Evolutionary conservation across 257 asterid genomes (phyloP), one percentile per base, ranked within the genome.

Genomic region (Solanum sitiens): DNA sequence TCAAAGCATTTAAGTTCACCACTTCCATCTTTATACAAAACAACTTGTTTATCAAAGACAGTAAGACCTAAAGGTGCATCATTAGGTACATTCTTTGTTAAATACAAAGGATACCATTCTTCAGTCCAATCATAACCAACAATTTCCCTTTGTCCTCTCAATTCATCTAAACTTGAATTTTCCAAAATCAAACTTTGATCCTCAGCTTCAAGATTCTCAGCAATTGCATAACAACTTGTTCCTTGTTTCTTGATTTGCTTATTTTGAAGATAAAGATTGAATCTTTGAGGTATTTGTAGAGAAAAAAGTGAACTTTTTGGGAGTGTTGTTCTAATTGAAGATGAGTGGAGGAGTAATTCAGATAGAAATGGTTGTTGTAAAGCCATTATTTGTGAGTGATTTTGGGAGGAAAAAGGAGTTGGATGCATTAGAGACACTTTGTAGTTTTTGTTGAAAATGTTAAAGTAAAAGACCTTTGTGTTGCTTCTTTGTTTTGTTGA

Each of bases 91-190:
- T 96, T 86, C 89, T 94, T 93, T 35, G 99, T 90, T 30, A 96
- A 93, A 87, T 96, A 96, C 12, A 96, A 93, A 50, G 99, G 99
- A 86, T 96, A 96, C 99, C 99, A 96, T 80, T 96, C 99, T 83
- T 94, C 93, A 74, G 94, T 94, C 99, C 99, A 96, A 67, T 95
- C 95, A 87, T 95, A 96, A 20, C 85, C 90, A 87, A 89, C 98
- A 61, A 37, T 88, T 83, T 86, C 93, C 11, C 88, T 88, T 83
- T 90, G 77, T 21, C 40, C 93, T 59, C 56, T 84, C 67, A 76
- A 91, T 87, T 92, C 96, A 87, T 93, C 97, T 79, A 89, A 83
- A 86, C 39, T 85, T n/a, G 89, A 67, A 75, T 68, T 63, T 15
- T 82, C 88, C 87, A 87, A 23, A 11, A 91, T 75, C 87, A 90